phyloP scores from a whole-genome alignment of 768 basidiomycete species.

The Strobilomyces dryophilus region DNA sequence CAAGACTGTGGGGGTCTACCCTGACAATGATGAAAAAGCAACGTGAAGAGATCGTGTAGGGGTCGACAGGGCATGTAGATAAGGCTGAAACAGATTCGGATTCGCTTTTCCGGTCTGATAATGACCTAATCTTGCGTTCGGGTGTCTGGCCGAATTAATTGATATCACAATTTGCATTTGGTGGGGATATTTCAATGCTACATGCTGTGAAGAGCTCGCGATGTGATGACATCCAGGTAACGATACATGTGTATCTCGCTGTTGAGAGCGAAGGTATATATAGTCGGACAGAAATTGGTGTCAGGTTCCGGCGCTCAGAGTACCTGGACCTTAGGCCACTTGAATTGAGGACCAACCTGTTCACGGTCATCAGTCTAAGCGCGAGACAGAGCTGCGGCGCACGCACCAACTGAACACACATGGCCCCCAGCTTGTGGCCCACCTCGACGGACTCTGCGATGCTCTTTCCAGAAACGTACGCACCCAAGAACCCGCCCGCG shows the following conservation, averaged over 20 bases:
- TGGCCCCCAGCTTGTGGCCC: slow-evolving; percentile 82
- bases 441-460: slow-evolving; percentile 74
- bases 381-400: neutral
- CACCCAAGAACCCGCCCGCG: slow-evolving; percentile 93
- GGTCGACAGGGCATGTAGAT: neutral
- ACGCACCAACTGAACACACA: slow-evolving; percentile 78
- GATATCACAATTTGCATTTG: neutral
- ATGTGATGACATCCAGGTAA: slow-evolving; percentile 20
- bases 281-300: neutral
- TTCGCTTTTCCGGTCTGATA: neutral
- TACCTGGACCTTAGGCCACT: slow-evolving; percentile 53
- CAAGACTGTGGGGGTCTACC: neutral
- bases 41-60: neutral
- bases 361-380: neutral
- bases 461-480: slow-evolving; percentile 70
- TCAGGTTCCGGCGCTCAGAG: slow-evolving; percentile 24
- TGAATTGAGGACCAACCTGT: slow-evolving; percentile 53
- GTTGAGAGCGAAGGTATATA: slow-evolving; percentile 34
- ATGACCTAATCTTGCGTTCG: neutral
- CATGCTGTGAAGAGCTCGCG: slow-evolving; percentile 36
- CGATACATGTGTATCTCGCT: slow-evolving; percentile 28
- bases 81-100: neutral
- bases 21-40: neutral
- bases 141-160: neutral
- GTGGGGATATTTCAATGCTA: slow-evolving; percentile 13